These are phyloP conservation scores for Onygenales sp. DNA, from an alignment of 2,329 filamentous ascomycete genomes.

Conservation along the genomic window DNA sequence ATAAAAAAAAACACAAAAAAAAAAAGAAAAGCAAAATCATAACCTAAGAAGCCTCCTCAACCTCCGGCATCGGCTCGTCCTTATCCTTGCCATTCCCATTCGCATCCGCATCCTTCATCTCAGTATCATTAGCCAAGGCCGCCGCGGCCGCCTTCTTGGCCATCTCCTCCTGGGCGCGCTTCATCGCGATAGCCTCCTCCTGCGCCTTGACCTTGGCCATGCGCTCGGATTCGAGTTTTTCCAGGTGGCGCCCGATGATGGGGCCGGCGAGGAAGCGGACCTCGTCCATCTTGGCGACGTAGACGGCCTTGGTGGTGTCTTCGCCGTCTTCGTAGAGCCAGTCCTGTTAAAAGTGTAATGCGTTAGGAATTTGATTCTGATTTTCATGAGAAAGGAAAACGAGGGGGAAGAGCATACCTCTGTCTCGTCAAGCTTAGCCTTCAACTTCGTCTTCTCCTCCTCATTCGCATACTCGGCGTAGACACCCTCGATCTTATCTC, in stretches of 20 bases:
- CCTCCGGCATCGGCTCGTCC: not conserved
- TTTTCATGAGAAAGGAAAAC: not conserved
- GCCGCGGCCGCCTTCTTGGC: slow-evolving; percentile 37
- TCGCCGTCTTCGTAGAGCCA: slow-evolving; percentile 98
- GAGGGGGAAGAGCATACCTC: slow-evolving; percentile 57
- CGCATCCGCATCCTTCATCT: slow-evolving; percentile 52
- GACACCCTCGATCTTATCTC: slow-evolving; percentile 87
- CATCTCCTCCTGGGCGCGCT: slow-evolving; percentile 58
- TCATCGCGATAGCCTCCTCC: slow-evolving; percentile 56
- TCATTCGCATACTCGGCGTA: slow-evolving; percentile 84
- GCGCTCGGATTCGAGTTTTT: slow-evolving; percentile 84
- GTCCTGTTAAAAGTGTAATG: slow-evolving; percentile 49
- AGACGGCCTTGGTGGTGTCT: slow-evolving; percentile 86
- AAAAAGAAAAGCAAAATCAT: not conserved
- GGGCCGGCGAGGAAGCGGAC: slow-evolving; percentile 84
- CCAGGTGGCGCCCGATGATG: slow-evolving; percentile 87
- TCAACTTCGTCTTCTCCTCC: slow-evolving; percentile 82
- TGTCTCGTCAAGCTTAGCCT: slow-evolving; percentile 67
- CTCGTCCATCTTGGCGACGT: slow-evolving; percentile 91
- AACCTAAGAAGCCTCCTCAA: not conserved
- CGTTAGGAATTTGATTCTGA: not conserved
- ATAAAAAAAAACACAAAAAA: not conserved
- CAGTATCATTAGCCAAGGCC: slow-evolving; percentile 36
- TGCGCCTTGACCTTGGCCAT: slow-evolving; percentile 57
- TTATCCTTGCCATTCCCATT: not conserved